These are phyloP conservation scores for Pseudohalonectria lignicola DNA, from an alignment of 2,329 filamentous ascomycete species.

Conservation along the genomic window DNA sequence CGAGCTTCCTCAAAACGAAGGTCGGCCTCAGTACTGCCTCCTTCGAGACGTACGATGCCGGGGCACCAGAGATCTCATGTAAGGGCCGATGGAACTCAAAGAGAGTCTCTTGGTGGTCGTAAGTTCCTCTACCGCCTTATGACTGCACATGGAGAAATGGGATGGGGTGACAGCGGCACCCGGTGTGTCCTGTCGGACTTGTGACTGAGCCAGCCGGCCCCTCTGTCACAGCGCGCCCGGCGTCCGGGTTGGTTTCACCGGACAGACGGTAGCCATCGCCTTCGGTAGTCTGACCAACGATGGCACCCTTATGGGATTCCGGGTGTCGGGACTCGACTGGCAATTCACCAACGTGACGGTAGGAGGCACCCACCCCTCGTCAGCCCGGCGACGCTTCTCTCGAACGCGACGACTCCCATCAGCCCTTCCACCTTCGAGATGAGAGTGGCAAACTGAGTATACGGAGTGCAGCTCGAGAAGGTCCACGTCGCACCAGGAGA, in stretches of 20 bases:
- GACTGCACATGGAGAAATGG: constrained; percentile 14
- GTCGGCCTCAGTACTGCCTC: constrained; percentile 19
- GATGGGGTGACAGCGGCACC: constrained; percentile 38
- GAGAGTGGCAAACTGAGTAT: constrained; percentile 50
- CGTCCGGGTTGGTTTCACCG: constrained; percentile 45
- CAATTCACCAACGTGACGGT: constrained; percentile 48
- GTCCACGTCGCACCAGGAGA: constrained; percentile 35
- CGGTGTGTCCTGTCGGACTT: no score
- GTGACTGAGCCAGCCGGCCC: no score
- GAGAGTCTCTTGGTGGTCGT: constrained; percentile 51
- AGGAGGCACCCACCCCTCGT: constrained; percentile 42
- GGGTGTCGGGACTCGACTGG: constrained; percentile 49
- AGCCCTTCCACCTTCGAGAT: constrained; percentile 41
- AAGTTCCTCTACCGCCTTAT: constrained; percentile 14
- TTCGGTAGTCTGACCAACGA: constrained; percentile 40
- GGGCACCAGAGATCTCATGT: constrained; percentile 44
- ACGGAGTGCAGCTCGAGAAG: constrained; percentile 43
- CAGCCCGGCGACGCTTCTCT: constrained; percentile 28
- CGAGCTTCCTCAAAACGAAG: constrained; percentile 28
- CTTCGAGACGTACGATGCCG: constrained; percentile 34
- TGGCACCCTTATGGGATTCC: constrained; percentile 42
- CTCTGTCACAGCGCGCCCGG: no score
- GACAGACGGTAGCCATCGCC: constrained; percentile 37
- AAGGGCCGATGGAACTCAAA: constrained; percentile 53
- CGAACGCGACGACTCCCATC: constrained; percentile 29